Conservation (phyloP, 495 filamentous ascomycete genomes). For the Penicillium bovifimosum region DNA sequence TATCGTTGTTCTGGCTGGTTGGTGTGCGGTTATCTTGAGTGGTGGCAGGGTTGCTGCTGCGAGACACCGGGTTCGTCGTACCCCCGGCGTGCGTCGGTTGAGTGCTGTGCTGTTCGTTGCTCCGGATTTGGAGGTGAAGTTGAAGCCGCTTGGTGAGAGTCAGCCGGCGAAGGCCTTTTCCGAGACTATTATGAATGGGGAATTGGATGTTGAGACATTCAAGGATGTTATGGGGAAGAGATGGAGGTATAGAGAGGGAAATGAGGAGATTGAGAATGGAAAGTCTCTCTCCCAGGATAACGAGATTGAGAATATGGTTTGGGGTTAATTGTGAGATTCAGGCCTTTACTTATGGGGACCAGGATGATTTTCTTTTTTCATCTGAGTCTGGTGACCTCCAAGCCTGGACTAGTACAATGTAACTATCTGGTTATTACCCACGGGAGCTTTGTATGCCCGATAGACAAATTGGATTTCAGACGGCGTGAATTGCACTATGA, state of each 20-base stretch:
- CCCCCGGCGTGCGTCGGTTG: not conserved
- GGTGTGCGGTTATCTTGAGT: slow-evolving; percentile 18
- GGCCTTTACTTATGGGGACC: no score
- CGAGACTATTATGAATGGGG: not conserved
- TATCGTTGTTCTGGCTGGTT: slow-evolving; percentile 17
- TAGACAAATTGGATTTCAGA: no score
- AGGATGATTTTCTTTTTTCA: no score
- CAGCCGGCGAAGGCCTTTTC: not conserved
- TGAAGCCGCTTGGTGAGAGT: not conserved
- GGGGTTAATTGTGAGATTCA: not conserved
- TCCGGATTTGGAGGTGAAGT: not conserved
- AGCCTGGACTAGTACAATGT: no score
- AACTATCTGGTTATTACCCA: no score
- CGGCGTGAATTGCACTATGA: no score
- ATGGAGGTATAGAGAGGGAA: slow-evolving; percentile 22
- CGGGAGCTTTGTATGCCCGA: no score
- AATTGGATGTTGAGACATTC: slow-evolving; percentile 15
- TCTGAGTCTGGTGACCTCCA: no score
- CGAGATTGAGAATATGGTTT: not conserved
- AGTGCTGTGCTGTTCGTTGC: not conserved
- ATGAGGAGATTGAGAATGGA: slow-evolving; percentile 11
- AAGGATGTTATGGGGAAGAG: slow-evolving; percentile 23
- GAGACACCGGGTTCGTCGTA: slow-evolving; percentile 12
- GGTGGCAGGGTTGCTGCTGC: slow-evolving; percentile 15
- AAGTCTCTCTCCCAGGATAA: not conserved